Percentiles rank a stretch among this genome's conserved stretches.
These are phyloP conservation scores for Chlorella sp. DNA, from an alignment of 139 green algal genomes.

Conservation along the genomic window DNA sequence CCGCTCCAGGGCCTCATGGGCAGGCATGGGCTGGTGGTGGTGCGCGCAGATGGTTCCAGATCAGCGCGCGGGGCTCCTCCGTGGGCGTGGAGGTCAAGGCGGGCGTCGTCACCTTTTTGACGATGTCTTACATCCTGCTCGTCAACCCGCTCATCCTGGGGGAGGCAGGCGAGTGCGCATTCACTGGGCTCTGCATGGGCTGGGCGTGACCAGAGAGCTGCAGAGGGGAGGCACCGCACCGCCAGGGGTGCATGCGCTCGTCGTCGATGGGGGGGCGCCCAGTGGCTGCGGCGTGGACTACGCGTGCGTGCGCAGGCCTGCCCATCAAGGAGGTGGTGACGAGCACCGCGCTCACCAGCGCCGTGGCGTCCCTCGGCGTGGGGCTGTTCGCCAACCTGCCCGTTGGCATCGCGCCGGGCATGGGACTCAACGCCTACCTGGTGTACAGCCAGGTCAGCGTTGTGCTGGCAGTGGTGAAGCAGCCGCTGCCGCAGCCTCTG, in stretches of 20 bases:
- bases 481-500: not conserved
- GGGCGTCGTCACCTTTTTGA: not conserved
- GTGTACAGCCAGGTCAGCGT: conserved; percentile 29
- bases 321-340: conserved; percentile 45
- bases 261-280: no score
- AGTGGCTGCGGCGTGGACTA: no score
- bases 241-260: not conserved
- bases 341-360: conserved; percentile 50
- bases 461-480: not conserved
- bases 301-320: conserved; percentile 18
- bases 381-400: conserved; percentile 68
- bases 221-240: not conserved
- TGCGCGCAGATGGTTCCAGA: not conserved
- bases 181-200: not conserved
- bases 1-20: no score
- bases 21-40: no score
- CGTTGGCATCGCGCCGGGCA: conserved; percentile 63
- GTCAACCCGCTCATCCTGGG: conserved; percentile 38
- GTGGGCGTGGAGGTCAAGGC: not conserved
- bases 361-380: conserved; percentile 57
- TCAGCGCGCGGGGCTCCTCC: not conserved
- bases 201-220: not conserved
- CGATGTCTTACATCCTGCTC: conserved; percentile 19
- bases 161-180: conserved; percentile 11
- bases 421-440: conserved; percentile 55